Evolutionary conservation across 805 yeast genomes (phyloP), one percentile per base, ranked within the genome.

Genomic region (Sungouiella blattae): DNA sequence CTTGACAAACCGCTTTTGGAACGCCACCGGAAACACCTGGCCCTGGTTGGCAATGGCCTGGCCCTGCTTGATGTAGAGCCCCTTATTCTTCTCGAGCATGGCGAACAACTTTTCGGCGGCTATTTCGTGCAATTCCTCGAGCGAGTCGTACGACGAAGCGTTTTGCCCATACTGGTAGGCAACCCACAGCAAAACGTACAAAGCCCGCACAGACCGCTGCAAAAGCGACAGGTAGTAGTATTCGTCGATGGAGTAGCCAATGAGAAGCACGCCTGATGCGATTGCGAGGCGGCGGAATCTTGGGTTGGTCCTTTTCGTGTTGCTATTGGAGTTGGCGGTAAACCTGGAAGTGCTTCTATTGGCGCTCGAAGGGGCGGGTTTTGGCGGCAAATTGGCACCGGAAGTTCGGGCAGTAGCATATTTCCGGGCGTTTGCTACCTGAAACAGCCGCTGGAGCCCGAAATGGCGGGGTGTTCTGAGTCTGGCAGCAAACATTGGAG

Each of bases 21-120:
- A 83, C 14, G 77, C 81, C 23, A 64, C 56, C 2, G 94, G 94
- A 44, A 84, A 75, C 49, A 81, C 65, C 18, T 71, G 60, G 1
- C 87, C 79, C 53, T 85, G 93, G 50, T 83, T 77, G 2, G 93
- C 91, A 30, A 84, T 70, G 33, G 85, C 80, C 65, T 84, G 93
- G 16, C 93, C 94, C 46, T 82, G 57, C 54, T 84, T 84, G 54
- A 85, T 79, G 52, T 82, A 85, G 13, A 85, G 64, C 1, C 72
- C 72, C 43, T 62, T 65, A 41, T 66, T 65, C 6, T 40, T 35
- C 41, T 50, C 47, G 18, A 66, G 36, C 47, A 65, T 42, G 22
- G 56, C 36, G 12, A 62, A 45, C 11, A 65, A 44, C 26, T 38
- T 38, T 30, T 59, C 70, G 4, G 91, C 76, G 24, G 76, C 73